Evolutionary conservation across 495 filamentous ascomycete species (phyloP), one percentile per base, ranked within the genome.

Genomic region (Penicillium pancosmium): DNA sequence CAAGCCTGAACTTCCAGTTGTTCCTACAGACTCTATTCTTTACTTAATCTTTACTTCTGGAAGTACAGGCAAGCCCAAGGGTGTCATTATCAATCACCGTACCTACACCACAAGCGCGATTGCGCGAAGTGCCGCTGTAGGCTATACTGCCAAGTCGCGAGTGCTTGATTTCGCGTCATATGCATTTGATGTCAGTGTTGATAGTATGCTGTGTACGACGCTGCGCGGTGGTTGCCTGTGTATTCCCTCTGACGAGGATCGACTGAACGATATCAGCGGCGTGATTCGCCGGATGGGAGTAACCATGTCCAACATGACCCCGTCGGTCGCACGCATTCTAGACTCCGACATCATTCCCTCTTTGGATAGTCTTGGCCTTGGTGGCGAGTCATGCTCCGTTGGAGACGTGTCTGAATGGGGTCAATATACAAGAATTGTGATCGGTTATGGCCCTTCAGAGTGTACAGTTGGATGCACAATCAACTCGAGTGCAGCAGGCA

Each of bases 101-200:
- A 78, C 76, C 1, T 74, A 74, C 36, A 82, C 73, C 0, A 78
- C 68, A 48, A 73, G 72, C 43, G 72, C 72, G 5, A 64, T 75
- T 21, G 66, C 76, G 2, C 67, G 74, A 44, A 70, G 69, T 6
- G 62, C 65, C 27, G 72, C 75, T 13, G 70, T 77, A 13, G 73
- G 71, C 0, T 78, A 76, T 50, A 73, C 60, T 0, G 61, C 64
- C 1, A 59, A 73, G 4, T 74, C 75, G 0, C 68, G 85, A 12
- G 78, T 83, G 13, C 78, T 89, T 59, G 82, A 87, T 48, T 79
- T 88, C 48, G 80, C 84, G 0, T 81, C 83, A 15, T 84, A 82
- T 65, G 78, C 80, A 12, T 85, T 86, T 47, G 87, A 89, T 63
- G 71, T 78, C 25, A 79, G 71, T 47, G 72, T 81, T 16, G 67